Base-by-base conservation (phyloP, 75 land plant species). In the Pinus tabuliformis region DNA sequence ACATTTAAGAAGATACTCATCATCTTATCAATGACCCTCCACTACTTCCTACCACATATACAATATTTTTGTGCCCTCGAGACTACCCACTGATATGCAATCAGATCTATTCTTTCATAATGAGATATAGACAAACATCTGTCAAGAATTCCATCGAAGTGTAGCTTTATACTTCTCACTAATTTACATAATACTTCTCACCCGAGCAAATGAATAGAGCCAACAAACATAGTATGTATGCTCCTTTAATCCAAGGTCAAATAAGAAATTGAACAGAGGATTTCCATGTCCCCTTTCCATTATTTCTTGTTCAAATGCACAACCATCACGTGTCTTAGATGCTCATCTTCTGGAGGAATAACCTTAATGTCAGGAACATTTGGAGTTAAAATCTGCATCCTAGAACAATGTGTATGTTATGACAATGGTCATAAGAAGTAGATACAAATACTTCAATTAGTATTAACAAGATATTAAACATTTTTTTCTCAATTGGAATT, bases 221-320 rank as follows among this genome's bases (percentile, higher is more conserved):
- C 97, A 86, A 97, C 99, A 96, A 15, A 96, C 94, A 84, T 96
- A 96, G 79, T 96, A 96, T 12, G 93, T 92, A 79, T 96, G 99
- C 76, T 94, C 98, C 73, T 84, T 87, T 36, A 95, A 94, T 39
- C 91, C 88, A 57, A 94, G 93, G 74, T 94, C 97, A 83, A 96
- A 96, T 64, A 96, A 83, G 72, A 94, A 96, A 58, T 74, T 85
- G 70, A 96, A 96, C 58, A 96, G 83, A 39, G 95, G 81, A 79
- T 96, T 94, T 37, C 95, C 97, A 52, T 97, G 97, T 59, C 99
- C 97, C 70, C 97, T 88, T 83, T 96, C 98, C 99, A 96, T 96
- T 56, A 96, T 86, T 71, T 97, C 98, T 90, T 96, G 99, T 81
- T 96, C 99, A 82, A 96, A 96, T 26, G 97, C 83, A 85, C 99